Percentiles rank a stretch among this genome's conserved stretches.
Conservation (phyloP, 177 flowering plant genomes). For the Tripterygium wilfordii region DNA sequence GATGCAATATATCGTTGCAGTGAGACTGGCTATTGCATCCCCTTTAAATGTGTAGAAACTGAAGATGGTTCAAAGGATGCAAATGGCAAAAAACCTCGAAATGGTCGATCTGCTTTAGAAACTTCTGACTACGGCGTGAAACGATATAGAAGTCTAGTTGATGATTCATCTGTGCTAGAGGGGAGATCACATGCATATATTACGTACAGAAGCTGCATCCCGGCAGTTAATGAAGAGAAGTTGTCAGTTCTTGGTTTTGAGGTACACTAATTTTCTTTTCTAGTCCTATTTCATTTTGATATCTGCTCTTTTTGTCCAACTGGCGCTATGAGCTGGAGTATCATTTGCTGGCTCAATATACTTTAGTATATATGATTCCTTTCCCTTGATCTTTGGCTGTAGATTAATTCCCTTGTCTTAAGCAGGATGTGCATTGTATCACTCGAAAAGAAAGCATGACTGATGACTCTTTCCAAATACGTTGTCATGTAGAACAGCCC, state of each 20-base stretch:
- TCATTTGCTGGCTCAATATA: not conserved
- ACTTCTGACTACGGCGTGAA: constrained; percentile 7
- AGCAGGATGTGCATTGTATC: too few relatives aligned
- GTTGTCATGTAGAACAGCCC: too few relatives aligned
- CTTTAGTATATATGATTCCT: not conserved
- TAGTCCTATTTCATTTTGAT: not conserved
- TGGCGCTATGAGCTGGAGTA: not conserved
- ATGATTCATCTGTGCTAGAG: constrained; percentile 27
- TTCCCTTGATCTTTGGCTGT: too few relatives aligned
- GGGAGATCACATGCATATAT: constrained; percentile 39
- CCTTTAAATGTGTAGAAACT: constrained; percentile 57
- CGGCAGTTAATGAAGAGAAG: constrained; percentile 60
- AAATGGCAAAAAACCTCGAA: constrained; percentile 25
- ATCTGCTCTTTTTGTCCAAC: not conserved
- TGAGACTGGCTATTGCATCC: constrained; percentile 93
- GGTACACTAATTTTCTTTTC: constrained; percentile 34
- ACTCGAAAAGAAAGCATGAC: too few relatives aligned
- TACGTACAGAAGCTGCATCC: constrained; percentile 86
- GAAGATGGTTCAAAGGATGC: constrained; percentile 23
- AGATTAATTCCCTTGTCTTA: too few relatives aligned
- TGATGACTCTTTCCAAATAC: too few relatives aligned
- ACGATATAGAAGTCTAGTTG: constrained; percentile 35
- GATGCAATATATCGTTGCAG: constrained; percentile 78
- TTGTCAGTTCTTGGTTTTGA: constrained; percentile 82
- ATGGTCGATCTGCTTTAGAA: constrained; percentile 43